Evolutionary conservation across 345 rosid genomes (phyloP).

Genomic region (Lepidium sativum): DNA sequence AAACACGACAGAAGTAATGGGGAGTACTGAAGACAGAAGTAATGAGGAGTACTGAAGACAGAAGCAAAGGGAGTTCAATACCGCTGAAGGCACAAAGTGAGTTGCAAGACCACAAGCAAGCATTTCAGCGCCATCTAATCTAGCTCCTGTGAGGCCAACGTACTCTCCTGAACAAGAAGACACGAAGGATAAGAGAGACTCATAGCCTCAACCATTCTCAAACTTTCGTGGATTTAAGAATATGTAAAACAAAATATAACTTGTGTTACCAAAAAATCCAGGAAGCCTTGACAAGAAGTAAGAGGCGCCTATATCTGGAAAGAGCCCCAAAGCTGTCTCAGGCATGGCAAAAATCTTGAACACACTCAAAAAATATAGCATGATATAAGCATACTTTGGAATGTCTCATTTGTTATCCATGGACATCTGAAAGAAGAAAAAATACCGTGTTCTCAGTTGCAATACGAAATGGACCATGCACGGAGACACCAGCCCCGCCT

Average conservation of each 20-base stretch:
- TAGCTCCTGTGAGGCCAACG: constrained; percentile 66
- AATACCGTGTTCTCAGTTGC: constrained; percentile 74
- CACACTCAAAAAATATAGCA: neutral
- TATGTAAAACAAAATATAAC: neutral
- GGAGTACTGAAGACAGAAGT: neutral
- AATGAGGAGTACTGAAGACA: neutral
- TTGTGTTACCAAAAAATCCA: constrained; percentile 60
- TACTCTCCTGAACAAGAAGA: constrained; percentile 49
- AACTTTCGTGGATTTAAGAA: neutral
- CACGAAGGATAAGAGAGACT: neutral
- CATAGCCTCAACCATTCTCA: neutral
- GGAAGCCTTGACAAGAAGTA: constrained; percentile 84
- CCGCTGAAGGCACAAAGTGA: constrained; percentile 63
- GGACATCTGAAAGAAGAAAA: constrained; percentile 3
- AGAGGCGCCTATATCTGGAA: constrained; percentile 84
- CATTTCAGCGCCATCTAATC: constrained; percentile 85
- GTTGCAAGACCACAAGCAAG: constrained; percentile 87
- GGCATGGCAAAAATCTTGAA: constrained; percentile 81
- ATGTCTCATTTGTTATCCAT: neutral
- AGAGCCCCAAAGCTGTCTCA: constrained; percentile 79
- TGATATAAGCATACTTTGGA: neutral
- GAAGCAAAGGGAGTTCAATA: constrained; percentile 24
- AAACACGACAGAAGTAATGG: neutral
- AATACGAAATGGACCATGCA: constrained; percentile 69
- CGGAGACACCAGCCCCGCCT: constrained; percentile 71